Evolutionary conservation across 805 yeast genomes (phyloP), one percentile per base, ranked within the genome.

Genomic region (Sugiyamaella qingdaonensis): DNA sequence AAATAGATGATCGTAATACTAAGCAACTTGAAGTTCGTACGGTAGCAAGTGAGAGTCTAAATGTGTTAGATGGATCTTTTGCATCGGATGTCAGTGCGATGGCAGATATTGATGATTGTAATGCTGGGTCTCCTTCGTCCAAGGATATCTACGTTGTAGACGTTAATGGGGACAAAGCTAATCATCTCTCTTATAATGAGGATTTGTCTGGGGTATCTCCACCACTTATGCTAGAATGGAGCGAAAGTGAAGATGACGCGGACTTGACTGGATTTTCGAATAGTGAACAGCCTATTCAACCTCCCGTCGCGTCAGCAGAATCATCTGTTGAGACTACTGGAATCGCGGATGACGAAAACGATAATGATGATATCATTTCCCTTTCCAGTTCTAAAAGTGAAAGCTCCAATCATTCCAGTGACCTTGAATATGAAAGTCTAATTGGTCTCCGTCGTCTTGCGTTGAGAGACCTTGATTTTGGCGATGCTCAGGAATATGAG

Each of bases 401-500:
- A 8, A 24, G 11, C 10, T 50, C 53, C 10, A 53, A 53, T 34
- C 52, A 53, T 39, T 53, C 56, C 1, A 53, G 55, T 45, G 57
- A 53, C 10, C 34, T 45, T 8, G 56, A 57, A 7, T 54, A 55
- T 41, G 54, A 49, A 21, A 36, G 54, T 18, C 35, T 57, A 1
- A 43, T 39, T 13, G 57, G 54, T 4, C 44, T 58, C 29, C 29
- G 36, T 14, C 45, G 54, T 21, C 37, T 55, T 27, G 58, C 58
- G 1, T 18, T 51, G 49, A 41, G 58, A 8, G 55, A 51, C 16
- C 39, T 51, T 16, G 59, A 56, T 16, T 48, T 55, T 29, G 58
- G 50, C 16, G 46, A 48, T 35, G 41, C 47, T 10, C 45, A 49
- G 29, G 47, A 51, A 24, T 36, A 52, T 41, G 48, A 41, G 21